phyloP scores from a whole-genome alignment of 2,329 filamentous ascomycete species.

The Verticillium longisporum region DNA sequence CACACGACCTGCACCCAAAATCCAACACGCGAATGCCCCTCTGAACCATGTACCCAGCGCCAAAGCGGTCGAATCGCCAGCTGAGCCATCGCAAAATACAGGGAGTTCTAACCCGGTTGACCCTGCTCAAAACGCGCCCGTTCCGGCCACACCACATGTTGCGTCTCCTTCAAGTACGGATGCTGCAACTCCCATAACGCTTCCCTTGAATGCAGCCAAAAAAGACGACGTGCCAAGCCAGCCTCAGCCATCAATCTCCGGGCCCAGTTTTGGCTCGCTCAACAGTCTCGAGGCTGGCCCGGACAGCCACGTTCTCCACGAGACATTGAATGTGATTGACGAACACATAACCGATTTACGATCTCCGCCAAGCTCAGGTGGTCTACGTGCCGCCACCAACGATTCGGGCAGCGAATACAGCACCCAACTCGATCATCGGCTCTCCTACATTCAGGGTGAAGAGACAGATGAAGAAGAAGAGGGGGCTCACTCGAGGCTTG shows the following conservation, averaged over 20 bases:
- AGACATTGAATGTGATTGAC: constrained; percentile 92
- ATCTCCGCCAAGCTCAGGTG: constrained; percentile 44
- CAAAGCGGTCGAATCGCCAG: not conserved
- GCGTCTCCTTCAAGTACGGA: constrained; percentile 14
- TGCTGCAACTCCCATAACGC: constrained; percentile 24
- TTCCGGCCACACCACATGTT: constrained; percentile 7
- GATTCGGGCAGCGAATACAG: constrained; percentile 91
- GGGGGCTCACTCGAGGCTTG: constrained; percentile 54
- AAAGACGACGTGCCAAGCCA: constrained; percentile 18
- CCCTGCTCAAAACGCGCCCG: not conserved
- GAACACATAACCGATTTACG: constrained; percentile 90
- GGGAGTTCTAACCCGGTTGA: not conserved
- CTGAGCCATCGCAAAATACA: not conserved
- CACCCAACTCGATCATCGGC: constrained; percentile 64
- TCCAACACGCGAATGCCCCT: constrained; percentile 7
- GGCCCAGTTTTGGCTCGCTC: constrained; percentile 11
- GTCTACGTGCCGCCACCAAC: constrained; percentile 47
- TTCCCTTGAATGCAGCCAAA: constrained; percentile 35
- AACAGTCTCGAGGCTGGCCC: constrained; percentile 32
- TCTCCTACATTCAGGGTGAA: constrained; percentile 89
- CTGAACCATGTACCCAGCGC: not conserved
- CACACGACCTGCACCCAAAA: constrained; percentile 50
- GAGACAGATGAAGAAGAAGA: constrained; percentile 94
- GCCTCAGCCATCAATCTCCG: constrained; percentile 28
- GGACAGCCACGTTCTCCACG: constrained; percentile 74